phyloP scores from a whole-genome alignment of 169 alveolate genomes.

The Miamiensis avidus region DNA sequence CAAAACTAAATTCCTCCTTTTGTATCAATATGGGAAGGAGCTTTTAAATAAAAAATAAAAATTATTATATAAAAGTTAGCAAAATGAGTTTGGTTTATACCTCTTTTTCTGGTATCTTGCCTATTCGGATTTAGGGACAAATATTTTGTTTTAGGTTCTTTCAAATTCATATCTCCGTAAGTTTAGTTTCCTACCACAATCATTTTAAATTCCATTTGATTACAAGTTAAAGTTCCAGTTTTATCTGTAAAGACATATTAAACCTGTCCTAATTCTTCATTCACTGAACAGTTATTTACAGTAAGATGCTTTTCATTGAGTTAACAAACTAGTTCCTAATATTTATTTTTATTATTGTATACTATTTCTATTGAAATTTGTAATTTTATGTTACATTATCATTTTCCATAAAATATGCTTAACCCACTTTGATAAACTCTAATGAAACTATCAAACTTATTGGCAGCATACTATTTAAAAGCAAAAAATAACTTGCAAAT shows the following conservation, averaged over 20 bases:
- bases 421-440: conserved; percentile 81
- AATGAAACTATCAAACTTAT: conserved; percentile 57
- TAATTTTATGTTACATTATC: conserved; percentile 52
- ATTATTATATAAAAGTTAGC: conserved; percentile 7
- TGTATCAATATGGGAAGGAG: conserved; percentile 16
- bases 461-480: conserved; percentile 61
- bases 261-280: conserved; percentile 88
- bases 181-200: conserved; percentile 73
- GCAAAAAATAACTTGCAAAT: conserved; percentile 36
- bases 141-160: not conserved
- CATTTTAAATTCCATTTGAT: conserved; percentile 85
- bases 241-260: conserved; percentile 86
- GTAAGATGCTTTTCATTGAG: not conserved
- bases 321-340: not conserved
- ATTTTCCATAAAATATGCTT: conserved; percentile 76
- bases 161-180: conserved; percentile 64
- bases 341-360: not conserved
- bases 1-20: not conserved
- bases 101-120: conserved; percentile 22
- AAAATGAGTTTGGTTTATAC: conserved; percentile 4
- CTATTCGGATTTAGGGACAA: not conserved
- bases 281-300: conserved; percentile 65
- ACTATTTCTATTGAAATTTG: not conserved
- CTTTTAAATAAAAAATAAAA: not conserved
- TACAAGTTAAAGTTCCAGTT: conserved; percentile 90